Evolutionary conservation across 2,329 filamentous ascomycete genomes (phyloP).

Genomic region (Aspergillus sojae): DNA sequence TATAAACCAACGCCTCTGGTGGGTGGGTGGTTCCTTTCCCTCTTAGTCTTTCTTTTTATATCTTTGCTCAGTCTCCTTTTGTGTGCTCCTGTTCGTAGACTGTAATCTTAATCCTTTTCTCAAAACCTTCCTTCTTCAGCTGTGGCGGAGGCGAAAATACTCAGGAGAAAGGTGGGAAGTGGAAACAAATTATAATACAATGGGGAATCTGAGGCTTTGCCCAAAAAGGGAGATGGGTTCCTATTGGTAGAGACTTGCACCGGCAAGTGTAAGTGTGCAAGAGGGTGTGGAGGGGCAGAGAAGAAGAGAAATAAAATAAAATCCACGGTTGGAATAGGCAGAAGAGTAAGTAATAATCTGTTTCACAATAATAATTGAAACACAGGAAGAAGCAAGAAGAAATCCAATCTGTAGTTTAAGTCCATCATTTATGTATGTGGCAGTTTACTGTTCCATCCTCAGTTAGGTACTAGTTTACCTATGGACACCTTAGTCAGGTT

Average conservation of each 20-base stretch:
- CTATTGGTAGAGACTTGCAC: conserved; percentile 13
- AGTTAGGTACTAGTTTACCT: background rate
- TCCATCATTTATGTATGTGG: conserved; percentile 6
- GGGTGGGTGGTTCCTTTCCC: background rate
- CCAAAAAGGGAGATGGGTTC: conserved; percentile 14
- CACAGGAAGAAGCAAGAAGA: conserved; percentile 1
- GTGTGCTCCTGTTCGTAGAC: background rate
- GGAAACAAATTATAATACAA: conserved; percentile 16
- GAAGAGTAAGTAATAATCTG: background rate
- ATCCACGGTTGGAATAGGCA: background rate
- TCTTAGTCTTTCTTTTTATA: conserved; percentile 6
- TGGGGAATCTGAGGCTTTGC: conserved; percentile 17
- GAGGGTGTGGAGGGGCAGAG: background rate
- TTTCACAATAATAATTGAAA: conserved; percentile 5
- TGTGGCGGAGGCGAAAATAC: conserved; percentile 17
- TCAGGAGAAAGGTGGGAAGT: conserved; percentile 15
- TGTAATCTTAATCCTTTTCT: conserved; percentile 4
- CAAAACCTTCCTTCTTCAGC: conserved; percentile 10
- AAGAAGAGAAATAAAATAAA: background rate
- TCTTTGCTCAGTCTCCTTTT: conserved; percentile 8
- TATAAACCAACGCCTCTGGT: conserved; percentile 6
- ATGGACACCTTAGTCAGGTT: background rate
- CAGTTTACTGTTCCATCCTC: background rate
- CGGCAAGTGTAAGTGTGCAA: background rate
- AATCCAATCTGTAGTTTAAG: conserved; percentile 1